Evolutionary conservation across 345 rosid genomes (phyloP).

Genomic region (Sonneratia alba): DNA sequence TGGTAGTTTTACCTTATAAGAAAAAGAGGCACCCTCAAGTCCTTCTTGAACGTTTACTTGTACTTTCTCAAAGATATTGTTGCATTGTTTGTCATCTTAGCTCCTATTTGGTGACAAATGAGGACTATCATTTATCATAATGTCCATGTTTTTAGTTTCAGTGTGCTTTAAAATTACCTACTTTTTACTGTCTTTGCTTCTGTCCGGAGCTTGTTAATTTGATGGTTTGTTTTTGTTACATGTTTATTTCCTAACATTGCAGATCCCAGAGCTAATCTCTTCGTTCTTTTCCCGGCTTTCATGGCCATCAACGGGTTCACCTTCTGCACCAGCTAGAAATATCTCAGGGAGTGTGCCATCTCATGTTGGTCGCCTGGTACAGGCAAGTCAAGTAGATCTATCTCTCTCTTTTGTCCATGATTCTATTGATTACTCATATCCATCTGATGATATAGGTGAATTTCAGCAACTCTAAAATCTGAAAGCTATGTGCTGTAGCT

Average conservation of each 20-base stretch:
- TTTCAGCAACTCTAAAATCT: too few relatives aligned
- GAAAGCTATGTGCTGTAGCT: too few relatives aligned
- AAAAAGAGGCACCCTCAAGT: neutral
- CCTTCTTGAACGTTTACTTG: neutral
- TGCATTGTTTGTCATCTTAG: neutral
- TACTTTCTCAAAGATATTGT: neutral
- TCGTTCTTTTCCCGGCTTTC: constrained; percentile 61
- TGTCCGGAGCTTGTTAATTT: neutral
- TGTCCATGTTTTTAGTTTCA: neutral
- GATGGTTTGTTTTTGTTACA: neutral
- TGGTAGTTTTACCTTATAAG: neutral
- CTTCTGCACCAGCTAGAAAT: constrained; percentile 45
- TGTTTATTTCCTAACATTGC: constrained; percentile 8
- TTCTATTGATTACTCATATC: neutral
- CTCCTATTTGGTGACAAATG: too few relatives aligned
- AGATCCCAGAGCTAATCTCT: constrained; percentile 65
- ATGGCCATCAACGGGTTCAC: constrained; percentile 53
- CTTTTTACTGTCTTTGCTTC: neutral
- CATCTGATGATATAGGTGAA: neutral
- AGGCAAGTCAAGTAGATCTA: constrained; percentile 30
- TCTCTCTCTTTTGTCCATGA: neutral
- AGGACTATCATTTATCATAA: neutral
- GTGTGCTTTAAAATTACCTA: neutral
- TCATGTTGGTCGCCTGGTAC: constrained; percentile 45
- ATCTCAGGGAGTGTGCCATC: constrained; percentile 35